Base-by-base conservation (phyloP, 2,329 filamentous ascomycete species). In the Fusarium sp. region DNA sequence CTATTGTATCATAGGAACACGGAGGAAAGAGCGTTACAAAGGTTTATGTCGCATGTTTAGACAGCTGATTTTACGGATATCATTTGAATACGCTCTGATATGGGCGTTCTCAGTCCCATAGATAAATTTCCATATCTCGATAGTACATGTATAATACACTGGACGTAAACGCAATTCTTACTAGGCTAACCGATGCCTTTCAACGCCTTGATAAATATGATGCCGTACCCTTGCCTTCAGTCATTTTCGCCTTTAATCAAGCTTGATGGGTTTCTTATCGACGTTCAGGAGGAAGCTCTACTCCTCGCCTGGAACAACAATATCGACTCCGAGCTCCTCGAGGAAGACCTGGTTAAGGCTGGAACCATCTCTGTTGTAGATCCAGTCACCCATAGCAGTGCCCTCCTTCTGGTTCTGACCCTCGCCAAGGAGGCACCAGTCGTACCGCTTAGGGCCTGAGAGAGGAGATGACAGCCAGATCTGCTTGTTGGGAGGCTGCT, bases 401-500 rank as follows among this genome's bases (percentile, higher is more conserved):
- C 90, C 94, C 80, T 94, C 91, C 83, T 97, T 97, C 77, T 94
- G 87, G 27, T 64, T 62, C 75, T 94, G 92, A 32, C 87, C 85
- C 74, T 96, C 93, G 62, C 90, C 89, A 48, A 84, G 74, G 53
- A 94, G 79, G 58, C 97, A 92, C 88, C 93, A 99, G 80, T 98
- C 94, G 83, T 91, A 99, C 62, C 95, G 91, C 83, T 98, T 98
- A 16, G 96, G 96, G 0, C 96, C 96, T 8, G 93, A 94, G 57
- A 94, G 84, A 6, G 96, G 96, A 45, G 94, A 97, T 40, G 93
- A 96, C 47, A 98, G 89, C 96, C 96, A 99, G 77, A 99, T 97
- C 79, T 92, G 96, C 85, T 94, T 96, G 85, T 98, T 98, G 22
- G 95, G 94, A 0, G 96, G 96, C 81, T 99, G 96, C 82, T 99